A percentile compares a stretch with the other conserved stretches of the same genome.
phyloP scores from a whole-genome alignment of 2,329 filamentous ascomycete species.

The Colletotrichum musicola region DNA sequence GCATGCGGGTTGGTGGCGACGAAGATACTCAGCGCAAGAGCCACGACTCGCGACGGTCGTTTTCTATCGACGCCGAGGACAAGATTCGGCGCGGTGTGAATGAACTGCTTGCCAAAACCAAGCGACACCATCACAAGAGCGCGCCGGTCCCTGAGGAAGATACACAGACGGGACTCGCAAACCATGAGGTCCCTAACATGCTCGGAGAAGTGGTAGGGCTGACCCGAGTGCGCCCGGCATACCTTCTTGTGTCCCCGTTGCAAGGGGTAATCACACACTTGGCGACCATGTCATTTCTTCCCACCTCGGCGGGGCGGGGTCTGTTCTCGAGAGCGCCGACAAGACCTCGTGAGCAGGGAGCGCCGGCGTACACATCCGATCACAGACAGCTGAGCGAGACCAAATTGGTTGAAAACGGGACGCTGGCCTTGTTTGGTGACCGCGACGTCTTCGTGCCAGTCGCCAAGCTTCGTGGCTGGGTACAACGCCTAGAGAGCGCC shows the following conservation, averaged over 20 bases:
- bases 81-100: conserved; percentile 60
- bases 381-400: conserved; percentile 54
- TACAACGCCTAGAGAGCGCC: conserved; percentile 60
- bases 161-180: conserved; percentile 40
- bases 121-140: conserved; percentile 43
- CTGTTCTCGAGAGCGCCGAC: conserved; percentile 28
- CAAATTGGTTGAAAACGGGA: conserved; percentile 70
- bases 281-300: conserved; percentile 70
- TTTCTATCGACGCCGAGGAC: conserved; percentile 62
- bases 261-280: conserved; percentile 71
- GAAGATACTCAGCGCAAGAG: conserved; percentile 57
- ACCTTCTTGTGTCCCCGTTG: conserved; percentile 77
- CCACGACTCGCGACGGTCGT: conserved; percentile 52
- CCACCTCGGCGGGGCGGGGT: conserved; percentile 43
- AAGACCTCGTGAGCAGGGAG: conserved; percentile 29
- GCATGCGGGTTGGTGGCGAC: conserved; percentile 64
- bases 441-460: conserved; percentile 79
- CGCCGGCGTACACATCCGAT: conserved; percentile 27
- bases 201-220: conserved; percentile 51
- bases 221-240: conserved; percentile 58
- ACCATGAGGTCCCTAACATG: conserved; percentile 44
- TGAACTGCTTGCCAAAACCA: conserved; percentile 60
- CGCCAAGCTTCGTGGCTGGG: conserved; percentile 77
- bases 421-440: conserved; percentile 80
- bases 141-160: conserved; percentile 21